Evolutionary conservation across 1,284 basidiomycete species (phyloP).

Genomic region (Ustilago esculenta): DNA sequence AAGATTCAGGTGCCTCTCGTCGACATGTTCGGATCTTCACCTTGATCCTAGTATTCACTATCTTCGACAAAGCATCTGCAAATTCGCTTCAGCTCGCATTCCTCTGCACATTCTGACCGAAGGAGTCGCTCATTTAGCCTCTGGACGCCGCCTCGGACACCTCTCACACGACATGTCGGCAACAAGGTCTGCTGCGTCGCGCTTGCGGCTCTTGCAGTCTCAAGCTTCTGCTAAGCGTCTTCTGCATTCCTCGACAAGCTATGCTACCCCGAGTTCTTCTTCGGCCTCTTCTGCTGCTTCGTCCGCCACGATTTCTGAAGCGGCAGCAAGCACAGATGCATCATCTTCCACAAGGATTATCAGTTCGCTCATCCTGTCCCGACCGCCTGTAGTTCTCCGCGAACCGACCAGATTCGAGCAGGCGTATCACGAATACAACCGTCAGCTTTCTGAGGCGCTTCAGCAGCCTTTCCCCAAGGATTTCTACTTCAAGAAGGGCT

Average conservation of each 20-base stretch:
- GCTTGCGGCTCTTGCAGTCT: conserved; percentile 24
- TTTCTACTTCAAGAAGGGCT: conserved; percentile 95
- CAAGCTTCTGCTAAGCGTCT: conserved; percentile 17
- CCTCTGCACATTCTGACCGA: no score
- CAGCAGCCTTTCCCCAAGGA: conserved; percentile 87
- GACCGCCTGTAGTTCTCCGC: conserved; percentile 82
- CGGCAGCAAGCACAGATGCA: no score
- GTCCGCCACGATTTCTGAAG: no score
- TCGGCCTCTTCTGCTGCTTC: conserved; percentile 17
- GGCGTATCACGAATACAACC: conserved; percentile 87
- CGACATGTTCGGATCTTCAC: no score
- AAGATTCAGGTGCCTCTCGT: no score
- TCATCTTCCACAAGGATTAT: conserved; percentile 54
- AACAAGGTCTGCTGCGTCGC: conserved; percentile 26
- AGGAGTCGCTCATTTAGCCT: no score
- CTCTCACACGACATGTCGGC: conserved; percentile 18
- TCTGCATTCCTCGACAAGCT: conserved; percentile 24
- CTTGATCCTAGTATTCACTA: no score
- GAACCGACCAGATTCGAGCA: conserved; percentile 81
- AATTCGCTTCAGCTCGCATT: no score
- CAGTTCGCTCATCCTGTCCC: conserved; percentile 78
- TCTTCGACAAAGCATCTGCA: no score
- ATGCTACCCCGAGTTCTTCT: conserved; percentile 6
- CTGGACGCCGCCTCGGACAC: background rate
- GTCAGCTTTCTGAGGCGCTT: conserved; percentile 81